A percentile compares a stretch with the other conserved stretches of the same genome.
These are phyloP conservation scores for Colletotrichum plurivorum DNA, from an alignment of 2,329 filamentous ascomycete species.

Conservation along the genomic window DNA sequence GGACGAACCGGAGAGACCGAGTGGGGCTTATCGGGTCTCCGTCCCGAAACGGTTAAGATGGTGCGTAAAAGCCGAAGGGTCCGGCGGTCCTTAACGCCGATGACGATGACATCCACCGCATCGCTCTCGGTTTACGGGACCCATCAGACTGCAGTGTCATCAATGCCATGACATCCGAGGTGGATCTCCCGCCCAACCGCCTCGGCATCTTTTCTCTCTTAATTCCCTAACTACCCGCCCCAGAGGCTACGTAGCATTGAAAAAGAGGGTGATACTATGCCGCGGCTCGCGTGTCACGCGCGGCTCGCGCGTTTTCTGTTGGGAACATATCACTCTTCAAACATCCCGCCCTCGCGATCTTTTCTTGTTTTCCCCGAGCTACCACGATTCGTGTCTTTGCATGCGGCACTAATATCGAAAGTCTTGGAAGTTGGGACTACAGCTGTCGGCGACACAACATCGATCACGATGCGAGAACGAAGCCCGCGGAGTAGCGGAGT, in stretches of 20 bases:
- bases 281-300: conserved; percentile 17
- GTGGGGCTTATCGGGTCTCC: conserved; percentile 8
- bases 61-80: neutral
- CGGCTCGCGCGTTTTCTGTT: neutral
- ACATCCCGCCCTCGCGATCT: neutral
- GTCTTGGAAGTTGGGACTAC: neutral
- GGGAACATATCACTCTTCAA: neutral
- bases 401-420: conserved; percentile 1
- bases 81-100: too few species aligned
- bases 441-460: neutral
- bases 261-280: neutral
- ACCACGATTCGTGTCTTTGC: conserved; percentile 11
- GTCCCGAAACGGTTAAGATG: neutral
- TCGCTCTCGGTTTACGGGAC: neutral
- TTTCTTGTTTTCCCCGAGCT: neutral
- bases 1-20: conserved; percentile 27
- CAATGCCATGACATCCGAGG: neutral
- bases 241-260: neutral
- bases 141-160: too few species aligned
- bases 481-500: neutral
- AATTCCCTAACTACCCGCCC: neutral
- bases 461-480: neutral
- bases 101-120: neutral
- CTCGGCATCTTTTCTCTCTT: conserved; percentile 19
- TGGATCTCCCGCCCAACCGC: conserved; percentile 16